Evolutionary conservation across 441 rosid genomes (phyloP).

Genomic region (Capsella rubella): DNA sequence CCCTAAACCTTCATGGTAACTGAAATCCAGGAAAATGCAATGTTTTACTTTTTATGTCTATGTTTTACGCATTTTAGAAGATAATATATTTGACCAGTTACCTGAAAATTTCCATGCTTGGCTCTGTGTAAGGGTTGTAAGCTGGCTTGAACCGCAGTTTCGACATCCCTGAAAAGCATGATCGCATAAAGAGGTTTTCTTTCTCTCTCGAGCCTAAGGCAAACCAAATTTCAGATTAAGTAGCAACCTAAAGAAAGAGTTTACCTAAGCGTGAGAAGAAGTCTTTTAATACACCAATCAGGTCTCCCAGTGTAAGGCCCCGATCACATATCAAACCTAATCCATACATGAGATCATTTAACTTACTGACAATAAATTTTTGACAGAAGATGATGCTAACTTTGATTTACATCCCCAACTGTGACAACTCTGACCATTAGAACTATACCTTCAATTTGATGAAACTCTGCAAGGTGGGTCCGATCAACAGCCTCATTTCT

Average conservation of each 20-base stretch:
- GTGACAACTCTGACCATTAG: conserved; percentile 1
- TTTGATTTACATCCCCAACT: neutral
- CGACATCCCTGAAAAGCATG: conserved; percentile 64
- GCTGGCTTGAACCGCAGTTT: conserved; percentile 88
- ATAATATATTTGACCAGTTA: conserved; percentile 7
- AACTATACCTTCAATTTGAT: conserved; percentile 83
- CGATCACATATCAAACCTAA: conserved; percentile 85
- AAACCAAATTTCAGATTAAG: neutral
- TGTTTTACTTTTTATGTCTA: neutral
- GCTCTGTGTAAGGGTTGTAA: conserved; percentile 72
- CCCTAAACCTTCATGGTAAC: conserved; percentile 61
- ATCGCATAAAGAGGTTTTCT: neutral
- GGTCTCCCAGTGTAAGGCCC: conserved; percentile 84
- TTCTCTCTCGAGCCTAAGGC: neutral
- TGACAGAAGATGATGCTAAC: neutral
- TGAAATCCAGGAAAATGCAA: neutral
- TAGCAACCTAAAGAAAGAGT: neutral
- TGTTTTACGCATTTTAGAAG: neutral
- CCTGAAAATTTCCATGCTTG: conserved; percentile 77
- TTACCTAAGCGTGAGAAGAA: conserved; percentile 85
- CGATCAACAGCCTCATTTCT: conserved; percentile 92
- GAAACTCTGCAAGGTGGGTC: conserved; percentile 93
- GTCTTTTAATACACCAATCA: conserved; percentile 81
- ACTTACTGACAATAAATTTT: neutral
- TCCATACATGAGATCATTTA: conserved; percentile 30